phyloP scores from a whole-genome alignment of 768 basidiomycete genomes.

The Auriscalpium microsporum region DNA sequence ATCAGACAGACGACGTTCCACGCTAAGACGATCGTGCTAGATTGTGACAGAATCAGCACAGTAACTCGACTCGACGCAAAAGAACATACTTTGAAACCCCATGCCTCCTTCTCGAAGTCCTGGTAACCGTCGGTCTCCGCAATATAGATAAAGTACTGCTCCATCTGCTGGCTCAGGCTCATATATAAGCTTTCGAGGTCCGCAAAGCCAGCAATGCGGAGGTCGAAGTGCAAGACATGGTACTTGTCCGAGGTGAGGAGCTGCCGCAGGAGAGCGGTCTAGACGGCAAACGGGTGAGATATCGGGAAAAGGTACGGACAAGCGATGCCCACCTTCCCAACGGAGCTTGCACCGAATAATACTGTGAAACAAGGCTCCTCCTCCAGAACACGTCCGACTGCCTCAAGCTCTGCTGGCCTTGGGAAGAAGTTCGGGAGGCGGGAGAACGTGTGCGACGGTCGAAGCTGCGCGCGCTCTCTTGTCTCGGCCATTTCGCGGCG shows the following conservation, averaged over 20 bases:
- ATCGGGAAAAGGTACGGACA: not conserved
- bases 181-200: conserved; percentile 71
- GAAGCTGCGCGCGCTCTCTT: conserved; percentile 55
- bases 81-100: conserved; percentile 64
- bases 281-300: not conserved
- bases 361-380: conserved; percentile 74
- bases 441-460: conserved; percentile 70
- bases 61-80: not conserved
- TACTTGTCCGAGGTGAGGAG: conserved; percentile 60
- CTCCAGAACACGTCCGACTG: conserved; percentile 56
- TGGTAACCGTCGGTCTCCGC: conserved; percentile 53
- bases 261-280: conserved; percentile 76
- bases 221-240: conserved; percentile 77
- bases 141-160: conserved; percentile 66
- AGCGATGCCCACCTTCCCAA: conserved; percentile 52
- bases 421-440: conserved; percentile 68
- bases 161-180: conserved; percentile 74
- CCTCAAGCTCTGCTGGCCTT: conserved; percentile 55
- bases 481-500: conserved; percentile 65
- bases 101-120: conserved; percentile 66
- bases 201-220: conserved; percentile 78
- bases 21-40: conserved; percentile 68
- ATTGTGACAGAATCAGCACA: conserved; percentile 3
- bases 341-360: conserved; percentile 72
- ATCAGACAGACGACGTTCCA: conserved; percentile 54